A percentile compares a stretch with the other conserved stretches of the same genome.
These are phyloP conservation scores for Waltergamsia citrina DNA, from an alignment of 2,329 filamentous ascomycete species.

Conservation along the genomic window DNA sequence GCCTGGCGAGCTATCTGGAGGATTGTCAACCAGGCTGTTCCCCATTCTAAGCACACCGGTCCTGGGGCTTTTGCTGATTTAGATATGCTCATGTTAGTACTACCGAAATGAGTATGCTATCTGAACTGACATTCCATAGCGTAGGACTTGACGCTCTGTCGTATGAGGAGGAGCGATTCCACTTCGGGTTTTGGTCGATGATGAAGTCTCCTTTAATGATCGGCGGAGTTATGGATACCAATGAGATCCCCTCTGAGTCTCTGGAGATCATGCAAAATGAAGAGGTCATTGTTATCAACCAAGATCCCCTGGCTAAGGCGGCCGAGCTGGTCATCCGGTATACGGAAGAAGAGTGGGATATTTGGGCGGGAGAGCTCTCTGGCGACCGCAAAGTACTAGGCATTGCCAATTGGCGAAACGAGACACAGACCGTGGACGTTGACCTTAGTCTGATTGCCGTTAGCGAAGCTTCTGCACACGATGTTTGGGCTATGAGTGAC, in stretches of 20 bases:
- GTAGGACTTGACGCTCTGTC: slow-evolving; percentile 36
- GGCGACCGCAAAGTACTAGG: slow-evolving; percentile 31
- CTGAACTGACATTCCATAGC: slow-evolving; percentile 10
- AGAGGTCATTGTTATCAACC: slow-evolving; percentile 48
- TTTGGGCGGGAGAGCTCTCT: slow-evolving; percentile 39
- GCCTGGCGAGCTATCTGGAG: slow-evolving; percentile 40
- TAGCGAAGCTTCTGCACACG: too few relatives aligned
- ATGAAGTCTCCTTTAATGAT: slow-evolving; percentile 40
- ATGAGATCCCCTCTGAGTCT: slow-evolving; percentile 25
- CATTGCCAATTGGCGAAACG: slow-evolving; percentile 39
- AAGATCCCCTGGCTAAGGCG: slow-evolving; percentile 41
- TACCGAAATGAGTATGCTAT: too few relatives aligned
- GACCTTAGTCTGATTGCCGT: too few relatives aligned
- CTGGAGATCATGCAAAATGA: slow-evolving; percentile 35
- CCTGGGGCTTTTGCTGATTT: slow-evolving; percentile 39
- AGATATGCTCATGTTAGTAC: slow-evolving; percentile 38
- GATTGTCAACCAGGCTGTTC: slow-evolving; percentile 40
- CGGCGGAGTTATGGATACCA: slow-evolving; percentile 29
- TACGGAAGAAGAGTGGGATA: slow-evolving; percentile 37
- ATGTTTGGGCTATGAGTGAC: too few relatives aligned
- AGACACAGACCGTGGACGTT: slow-evolving; percentile 29
- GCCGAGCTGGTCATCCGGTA: slow-evolving; percentile 38
- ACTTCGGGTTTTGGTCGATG: slow-evolving; percentile 43
- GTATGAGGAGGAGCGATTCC: slow-evolving; percentile 36
- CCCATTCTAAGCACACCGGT: slow-evolving; percentile 30